These are phyloP conservation scores for Backusella tuberculispora DNA, from an alignment of 192 early-diverging fungal species.

Conservation along the genomic window DNA sequence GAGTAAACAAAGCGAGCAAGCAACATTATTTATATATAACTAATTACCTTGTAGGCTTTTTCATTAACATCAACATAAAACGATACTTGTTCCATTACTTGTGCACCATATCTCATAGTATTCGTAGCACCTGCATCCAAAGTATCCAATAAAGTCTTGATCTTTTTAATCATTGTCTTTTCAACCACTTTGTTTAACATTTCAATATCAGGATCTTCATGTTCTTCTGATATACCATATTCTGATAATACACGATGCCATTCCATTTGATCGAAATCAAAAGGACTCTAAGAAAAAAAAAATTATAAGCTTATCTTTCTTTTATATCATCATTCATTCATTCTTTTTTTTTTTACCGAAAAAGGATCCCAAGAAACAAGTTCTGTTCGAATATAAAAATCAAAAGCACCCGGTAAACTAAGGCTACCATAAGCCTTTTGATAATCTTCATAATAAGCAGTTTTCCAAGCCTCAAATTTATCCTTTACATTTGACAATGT, in stretches of 20 bases:
- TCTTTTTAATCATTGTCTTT: constrained; percentile 35
- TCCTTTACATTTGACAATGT: constrained; percentile 47
- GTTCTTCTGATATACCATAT: constrained; percentile 26
- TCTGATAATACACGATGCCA: constrained; percentile 41
- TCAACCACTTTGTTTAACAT: constrained; percentile 43
- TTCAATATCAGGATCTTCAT: constrained; percentile 41
- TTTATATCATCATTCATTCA: neutral
- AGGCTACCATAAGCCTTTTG: constrained; percentile 60
- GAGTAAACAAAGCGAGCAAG: neutral
- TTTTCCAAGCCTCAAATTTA: constrained; percentile 57
- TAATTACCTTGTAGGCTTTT: constrained; percentile 32
- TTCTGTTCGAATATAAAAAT: constrained; percentile 59
- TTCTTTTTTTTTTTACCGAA: constrained; percentile 25
- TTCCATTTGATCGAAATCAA: constrained; percentile 43
- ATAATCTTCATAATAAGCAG: constrained; percentile 55
- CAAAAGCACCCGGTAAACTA: constrained; percentile 57
- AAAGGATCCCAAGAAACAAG: constrained; percentile 57
- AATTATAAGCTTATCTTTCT: neutral
- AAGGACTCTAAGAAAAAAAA: constrained; percentile 17
- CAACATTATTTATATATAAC: neutral
- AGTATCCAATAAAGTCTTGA: constrained; percentile 29
- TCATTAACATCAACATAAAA: constrained; percentile 40
- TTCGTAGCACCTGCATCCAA: constrained; percentile 30
- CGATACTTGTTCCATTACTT: constrained; percentile 40
- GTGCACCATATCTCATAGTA: constrained; percentile 30